A percentile compares a stretch with the other conserved stretches of the same genome.
phyloP scores from a whole-genome alignment of 148 eudicot genomes.

The Nepenthes mirabilis region DNA sequence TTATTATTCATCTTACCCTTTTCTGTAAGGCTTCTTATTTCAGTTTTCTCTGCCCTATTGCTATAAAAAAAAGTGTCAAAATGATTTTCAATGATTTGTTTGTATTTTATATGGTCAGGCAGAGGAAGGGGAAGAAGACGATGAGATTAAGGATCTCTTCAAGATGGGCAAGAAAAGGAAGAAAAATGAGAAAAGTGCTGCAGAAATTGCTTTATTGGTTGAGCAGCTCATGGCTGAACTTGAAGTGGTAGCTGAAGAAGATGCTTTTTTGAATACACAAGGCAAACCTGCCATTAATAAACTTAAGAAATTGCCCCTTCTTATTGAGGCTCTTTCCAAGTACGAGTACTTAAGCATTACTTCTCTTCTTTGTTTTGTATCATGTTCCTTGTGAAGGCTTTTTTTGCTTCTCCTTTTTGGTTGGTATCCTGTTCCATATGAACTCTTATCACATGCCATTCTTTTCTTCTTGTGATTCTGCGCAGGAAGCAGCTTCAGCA shows the following conservation, averaged over 20 bases:
- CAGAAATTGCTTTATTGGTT: slow-evolving; percentile 72
- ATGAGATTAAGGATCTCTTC: slow-evolving; percentile 56
- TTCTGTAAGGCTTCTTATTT: too few species aligned
- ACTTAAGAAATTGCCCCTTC: slow-evolving; percentile 81
- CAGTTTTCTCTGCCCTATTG: not conserved
- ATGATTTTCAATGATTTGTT: not conserved
- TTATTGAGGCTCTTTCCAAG: slow-evolving; percentile 86
- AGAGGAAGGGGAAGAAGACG: slow-evolving; percentile 89
- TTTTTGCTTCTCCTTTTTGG: slow-evolving; percentile 1
- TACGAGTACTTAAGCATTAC: slow-evolving; percentile 15
- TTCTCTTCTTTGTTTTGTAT: not conserved
- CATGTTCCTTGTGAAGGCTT: not conserved
- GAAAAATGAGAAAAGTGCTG: slow-evolving; percentile 90
- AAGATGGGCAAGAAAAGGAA: slow-evolving; percentile 77
- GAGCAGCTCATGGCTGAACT: slow-evolving; percentile 94
- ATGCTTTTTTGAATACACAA: slow-evolving; percentile 59
- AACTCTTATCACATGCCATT: not conserved
- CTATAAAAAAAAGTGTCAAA: not conserved
- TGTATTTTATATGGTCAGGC: slow-evolving; percentile 34
- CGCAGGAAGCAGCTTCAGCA: slow-evolving; percentile 91
- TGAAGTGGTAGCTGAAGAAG: slow-evolving; percentile 92
- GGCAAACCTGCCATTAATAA: slow-evolving; percentile 92
- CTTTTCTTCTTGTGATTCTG: slow-evolving; percentile 1
- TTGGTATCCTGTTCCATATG: not conserved
- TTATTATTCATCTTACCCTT: too few species aligned